A percentile compares a stretch with the other conserved stretches of the same genome.
Conservation (phyloP, 148 eudicot genomes). For the Fagopyrum tataricum region DNA sequence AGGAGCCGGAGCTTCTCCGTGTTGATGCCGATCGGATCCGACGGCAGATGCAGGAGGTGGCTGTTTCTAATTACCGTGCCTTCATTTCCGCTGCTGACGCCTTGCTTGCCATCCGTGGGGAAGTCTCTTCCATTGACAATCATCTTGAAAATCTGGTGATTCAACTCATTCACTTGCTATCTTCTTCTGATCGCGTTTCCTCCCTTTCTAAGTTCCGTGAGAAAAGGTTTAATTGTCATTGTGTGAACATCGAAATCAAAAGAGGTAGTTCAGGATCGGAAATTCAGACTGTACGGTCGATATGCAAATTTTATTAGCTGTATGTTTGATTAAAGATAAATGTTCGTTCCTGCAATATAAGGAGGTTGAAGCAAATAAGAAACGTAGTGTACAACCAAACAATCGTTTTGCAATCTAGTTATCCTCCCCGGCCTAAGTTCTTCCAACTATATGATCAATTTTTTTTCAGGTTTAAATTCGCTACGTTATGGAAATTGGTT, state of each 20-base stretch:
- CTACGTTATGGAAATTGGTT: neutral
- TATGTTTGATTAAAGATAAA: neutral
- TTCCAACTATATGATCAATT: neutral
- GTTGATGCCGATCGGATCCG: slow-evolving; percentile 94
- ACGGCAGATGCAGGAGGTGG: slow-evolving; percentile 98
- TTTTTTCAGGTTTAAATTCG: neutral
- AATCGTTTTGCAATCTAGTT: neutral
- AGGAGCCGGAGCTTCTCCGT: slow-evolving; percentile 95
- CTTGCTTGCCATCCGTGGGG: slow-evolving; percentile 58
- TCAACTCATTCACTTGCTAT: neutral
- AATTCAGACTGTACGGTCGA: neutral
- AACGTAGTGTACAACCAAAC: neutral
- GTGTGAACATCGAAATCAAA: neutral
- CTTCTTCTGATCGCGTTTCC: neutral
- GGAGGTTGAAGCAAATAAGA: neutral
- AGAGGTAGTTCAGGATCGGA: neutral
- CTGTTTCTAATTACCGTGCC: slow-evolving; percentile 89
- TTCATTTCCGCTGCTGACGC: slow-evolving; percentile 97
- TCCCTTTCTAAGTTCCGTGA: neutral
- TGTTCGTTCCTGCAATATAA: neutral
- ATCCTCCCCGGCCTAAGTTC: neutral
- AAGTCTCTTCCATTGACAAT: slow-evolving; percentile 79
- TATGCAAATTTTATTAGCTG: neutral
- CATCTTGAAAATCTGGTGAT: slow-evolving; percentile 84
- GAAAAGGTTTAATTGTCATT: neutral